Evolutionary conservation across 495 filamentous ascomycete genomes (phyloP).

Genomic region (Neurospora discreta): DNA sequence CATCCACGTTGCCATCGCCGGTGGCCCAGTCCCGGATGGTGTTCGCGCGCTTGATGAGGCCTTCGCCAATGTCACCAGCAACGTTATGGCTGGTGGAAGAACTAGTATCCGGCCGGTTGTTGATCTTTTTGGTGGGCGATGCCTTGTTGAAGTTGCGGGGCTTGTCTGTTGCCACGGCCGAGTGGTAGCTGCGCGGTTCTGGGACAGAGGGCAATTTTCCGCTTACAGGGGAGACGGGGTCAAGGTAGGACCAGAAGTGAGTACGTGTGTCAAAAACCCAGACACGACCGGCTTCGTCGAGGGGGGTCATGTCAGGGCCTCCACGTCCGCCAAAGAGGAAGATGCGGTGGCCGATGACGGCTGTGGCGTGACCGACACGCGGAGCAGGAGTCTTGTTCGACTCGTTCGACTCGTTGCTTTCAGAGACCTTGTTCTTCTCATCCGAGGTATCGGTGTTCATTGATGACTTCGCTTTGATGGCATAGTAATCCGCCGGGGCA

Average conservation of each 20-base stretch:
- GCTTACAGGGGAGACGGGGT: slow-evolving; percentile 29
- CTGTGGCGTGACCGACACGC: slow-evolving; percentile 47
- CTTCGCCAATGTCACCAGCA: background rate
- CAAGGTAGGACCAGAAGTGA: slow-evolving; percentile 45
- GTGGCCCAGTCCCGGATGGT: slow-evolving; percentile 34
- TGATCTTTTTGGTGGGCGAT: background rate
- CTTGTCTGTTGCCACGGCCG: slow-evolving; percentile 37
- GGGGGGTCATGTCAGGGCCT: slow-evolving; percentile 30
- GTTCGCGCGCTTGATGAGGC: slow-evolving; percentile 9
- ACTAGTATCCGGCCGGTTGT: background rate
- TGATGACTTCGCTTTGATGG: slow-evolving; percentile 33
- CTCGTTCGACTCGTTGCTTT: slow-evolving; percentile 4
- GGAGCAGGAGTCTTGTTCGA: slow-evolving; percentile 33
- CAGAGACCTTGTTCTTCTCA: slow-evolving; percentile 18
- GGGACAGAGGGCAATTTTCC: slow-evolving; percentile 7
- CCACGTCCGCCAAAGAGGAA: slow-evolving; percentile 53
- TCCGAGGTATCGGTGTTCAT: slow-evolving; percentile 1
- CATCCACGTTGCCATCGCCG: slow-evolving; percentile 27
- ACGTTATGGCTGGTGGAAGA: background rate
- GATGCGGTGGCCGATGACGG: slow-evolving; percentile 46
- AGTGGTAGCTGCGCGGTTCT: slow-evolving; percentile 34
- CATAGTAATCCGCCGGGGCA: slow-evolving; percentile 45
- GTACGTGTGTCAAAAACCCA: slow-evolving; percentile 54
- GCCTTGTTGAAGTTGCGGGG: slow-evolving; percentile 26
- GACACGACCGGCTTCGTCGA: slow-evolving; percentile 51